Conservation (phyloP, 441 rosid species). For the Populus hybrid region DNA sequence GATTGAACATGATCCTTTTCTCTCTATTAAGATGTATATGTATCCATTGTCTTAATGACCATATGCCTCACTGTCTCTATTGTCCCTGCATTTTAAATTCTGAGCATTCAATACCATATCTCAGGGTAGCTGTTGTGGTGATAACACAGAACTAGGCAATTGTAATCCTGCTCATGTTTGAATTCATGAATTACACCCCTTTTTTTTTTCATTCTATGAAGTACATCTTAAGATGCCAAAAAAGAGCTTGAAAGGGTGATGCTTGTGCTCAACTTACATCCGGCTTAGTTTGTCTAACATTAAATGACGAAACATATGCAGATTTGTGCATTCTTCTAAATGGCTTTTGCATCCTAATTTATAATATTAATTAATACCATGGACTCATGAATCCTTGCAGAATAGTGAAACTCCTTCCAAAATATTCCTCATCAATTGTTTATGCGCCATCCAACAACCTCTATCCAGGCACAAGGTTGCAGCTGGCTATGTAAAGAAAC, state of each 20-base stretch:
- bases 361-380: not conserved
- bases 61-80: not conserved
- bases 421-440: slow-evolving; percentile 91
- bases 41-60: not conserved
- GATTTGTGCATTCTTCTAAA: not conserved
- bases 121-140: not conserved
- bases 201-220: not conserved
- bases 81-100: not conserved
- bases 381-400: slow-evolving; percentile 38
- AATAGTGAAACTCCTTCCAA: slow-evolving; percentile 77
- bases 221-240: not conserved
- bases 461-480: slow-evolving; percentile 70
- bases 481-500: slow-evolving; percentile 64
- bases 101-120: not conserved
- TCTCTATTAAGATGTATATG: not conserved
- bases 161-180: not conserved
- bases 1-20: not conserved
- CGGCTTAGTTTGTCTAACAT: not conserved
- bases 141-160: not conserved
- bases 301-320: not conserved
- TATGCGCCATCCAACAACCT: slow-evolving; percentile 87
- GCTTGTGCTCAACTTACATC: not conserved
- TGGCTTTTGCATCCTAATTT: slow-evolving; percentile 6
- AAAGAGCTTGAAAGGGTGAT: not conserved
- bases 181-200: not conserved